Conservation (phyloP, 2,329 filamentous ascomycete genomes). For the Botrytis medusae region DNA sequence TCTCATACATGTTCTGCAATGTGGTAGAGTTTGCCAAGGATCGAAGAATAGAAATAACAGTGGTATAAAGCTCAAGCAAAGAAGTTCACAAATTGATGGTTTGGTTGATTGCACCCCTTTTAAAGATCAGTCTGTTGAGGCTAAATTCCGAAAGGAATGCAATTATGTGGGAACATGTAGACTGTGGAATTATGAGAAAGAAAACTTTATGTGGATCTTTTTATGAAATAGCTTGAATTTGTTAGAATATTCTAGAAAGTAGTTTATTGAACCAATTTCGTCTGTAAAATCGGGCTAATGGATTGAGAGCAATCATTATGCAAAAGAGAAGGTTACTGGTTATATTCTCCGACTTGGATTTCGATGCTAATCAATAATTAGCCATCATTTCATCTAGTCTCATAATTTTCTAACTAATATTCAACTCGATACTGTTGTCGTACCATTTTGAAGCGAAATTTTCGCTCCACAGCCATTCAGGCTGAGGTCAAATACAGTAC, state of each 20-base stretch:
- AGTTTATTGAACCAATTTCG: neutral
- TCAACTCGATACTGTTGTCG: neutral
- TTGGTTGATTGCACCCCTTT: neutral
- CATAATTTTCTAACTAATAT: neutral
- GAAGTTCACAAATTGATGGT: neutral
- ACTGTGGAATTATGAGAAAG: fast-evolving
- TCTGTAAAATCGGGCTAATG: neutral
- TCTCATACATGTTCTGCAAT: neutral
- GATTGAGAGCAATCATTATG: neutral
- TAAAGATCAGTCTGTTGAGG: neutral
- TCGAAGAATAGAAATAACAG: neutral
- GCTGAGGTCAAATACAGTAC: neutral
- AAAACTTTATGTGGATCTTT: neutral
- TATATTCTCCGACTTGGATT: neutral
- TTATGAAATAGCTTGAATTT: neutral
- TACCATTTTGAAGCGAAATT: neutral
- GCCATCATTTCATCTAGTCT: neutral
- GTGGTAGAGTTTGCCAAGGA: neutral
- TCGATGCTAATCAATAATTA: neutral
- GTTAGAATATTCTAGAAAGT: neutral
- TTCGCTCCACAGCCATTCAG: neutral
- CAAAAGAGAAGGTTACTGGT: neutral
- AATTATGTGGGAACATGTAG: neutral
- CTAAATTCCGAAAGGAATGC: neutral
- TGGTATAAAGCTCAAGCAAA: neutral